Percentiles rank a stretch among this genome's conserved stretches.
Conservation (phyloP, 1,284 basidiomycete genomes). For the Cryptococcus depauperatus region DNA sequence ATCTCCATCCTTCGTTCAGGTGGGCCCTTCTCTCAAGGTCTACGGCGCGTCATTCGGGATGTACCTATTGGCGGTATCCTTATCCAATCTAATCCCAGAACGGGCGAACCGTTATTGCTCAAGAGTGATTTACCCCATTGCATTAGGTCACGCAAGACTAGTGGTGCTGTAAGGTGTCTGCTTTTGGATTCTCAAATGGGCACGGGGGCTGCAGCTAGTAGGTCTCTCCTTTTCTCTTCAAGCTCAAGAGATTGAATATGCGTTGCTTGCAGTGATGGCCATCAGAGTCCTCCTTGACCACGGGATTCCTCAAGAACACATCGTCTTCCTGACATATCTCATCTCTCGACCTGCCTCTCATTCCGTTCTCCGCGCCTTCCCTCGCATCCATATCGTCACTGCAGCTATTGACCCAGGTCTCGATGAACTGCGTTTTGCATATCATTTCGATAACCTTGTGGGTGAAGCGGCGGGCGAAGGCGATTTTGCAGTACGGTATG, state of each 20-base stretch:
- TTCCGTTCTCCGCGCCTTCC: slow-evolving; percentile 71
- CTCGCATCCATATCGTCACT: slow-evolving; percentile 68
- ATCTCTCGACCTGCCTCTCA: slow-evolving; percentile 72
- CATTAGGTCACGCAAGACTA: slow-evolving; percentile 58
- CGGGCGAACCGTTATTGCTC: slow-evolving; percentile 81
- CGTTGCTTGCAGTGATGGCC: slow-evolving; percentile 59
- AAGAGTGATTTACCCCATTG: slow-evolving; percentile 68
- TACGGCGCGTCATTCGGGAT: slow-evolving; percentile 77
- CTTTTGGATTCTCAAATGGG: slow-evolving; percentile 93
- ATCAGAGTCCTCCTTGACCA: slow-evolving; percentile 93
- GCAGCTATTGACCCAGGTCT: slow-evolving; percentile 60
- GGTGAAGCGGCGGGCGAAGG: slow-evolving; percentile 38
- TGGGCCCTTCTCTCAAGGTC: slow-evolving; percentile 81
- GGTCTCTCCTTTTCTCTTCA: slow-evolving; percentile 6
- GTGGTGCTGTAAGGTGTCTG: slow-evolving; percentile 69
- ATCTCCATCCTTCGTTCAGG: slow-evolving; percentile 50
- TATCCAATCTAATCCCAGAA: slow-evolving; percentile 75
- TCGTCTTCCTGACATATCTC: slow-evolving; percentile 82
- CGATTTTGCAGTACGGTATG: slow-evolving; percentile 29
- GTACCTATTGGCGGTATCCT: slow-evolving; percentile 80
- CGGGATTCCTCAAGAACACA: slow-evolving; percentile 73
- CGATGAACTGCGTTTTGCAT: slow-evolving; percentile 35
- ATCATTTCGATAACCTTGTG: slow-evolving; percentile 14
- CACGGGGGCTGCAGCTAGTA: slow-evolving; percentile 77
- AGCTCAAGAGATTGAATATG: neutral